Evolutionary conservation across 73 alveolate species (phyloP).

Genomic region (Urostyla sp.): DNA sequence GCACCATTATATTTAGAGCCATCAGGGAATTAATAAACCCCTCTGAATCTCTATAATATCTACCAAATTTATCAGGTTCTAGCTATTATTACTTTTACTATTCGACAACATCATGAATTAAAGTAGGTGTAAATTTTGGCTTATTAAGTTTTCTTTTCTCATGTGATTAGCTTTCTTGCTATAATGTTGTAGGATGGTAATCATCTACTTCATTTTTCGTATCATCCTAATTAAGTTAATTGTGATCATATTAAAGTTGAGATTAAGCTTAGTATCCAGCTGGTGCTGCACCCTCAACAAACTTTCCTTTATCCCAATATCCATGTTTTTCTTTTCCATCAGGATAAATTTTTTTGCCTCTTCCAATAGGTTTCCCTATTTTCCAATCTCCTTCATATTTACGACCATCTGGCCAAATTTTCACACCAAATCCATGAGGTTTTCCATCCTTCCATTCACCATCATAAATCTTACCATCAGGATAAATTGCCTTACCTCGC

Average conservation of each 20-base stretch:
- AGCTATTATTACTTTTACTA: not conserved
- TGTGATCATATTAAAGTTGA: too few relatives aligned
- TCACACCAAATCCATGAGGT: constrained; percentile 64
- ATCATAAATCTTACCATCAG: constrained; percentile 75
- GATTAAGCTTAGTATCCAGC: not conserved
- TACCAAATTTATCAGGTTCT: not conserved
- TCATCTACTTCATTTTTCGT: constrained; percentile 50
- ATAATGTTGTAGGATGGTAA: constrained; percentile 4
- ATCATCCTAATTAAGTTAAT: constrained; percentile 9
- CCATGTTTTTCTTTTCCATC: constrained; percentile 58
- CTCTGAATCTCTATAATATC: constrained; percentile 43
- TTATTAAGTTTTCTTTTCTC: too few relatives aligned
- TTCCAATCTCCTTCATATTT: constrained; percentile 63
- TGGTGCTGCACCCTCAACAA: constrained; percentile 50
- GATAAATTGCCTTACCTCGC: constrained; percentile 66
- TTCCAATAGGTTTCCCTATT: constrained; percentile 65
- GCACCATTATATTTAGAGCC: constrained; percentile 83
- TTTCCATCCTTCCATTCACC: constrained; percentile 75
- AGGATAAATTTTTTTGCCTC: constrained; percentile 55
- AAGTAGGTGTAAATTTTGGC: too few relatives aligned
- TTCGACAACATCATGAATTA: too few relatives aligned
- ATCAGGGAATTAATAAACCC: constrained; percentile 79
- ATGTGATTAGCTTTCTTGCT: constrained; percentile 11
- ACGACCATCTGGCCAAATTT: constrained; percentile 67
- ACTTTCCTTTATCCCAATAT: constrained; percentile 53